Conservation (phyloP, 768 basidiomycete species). For the Infundibulicybe gibba region DNA sequence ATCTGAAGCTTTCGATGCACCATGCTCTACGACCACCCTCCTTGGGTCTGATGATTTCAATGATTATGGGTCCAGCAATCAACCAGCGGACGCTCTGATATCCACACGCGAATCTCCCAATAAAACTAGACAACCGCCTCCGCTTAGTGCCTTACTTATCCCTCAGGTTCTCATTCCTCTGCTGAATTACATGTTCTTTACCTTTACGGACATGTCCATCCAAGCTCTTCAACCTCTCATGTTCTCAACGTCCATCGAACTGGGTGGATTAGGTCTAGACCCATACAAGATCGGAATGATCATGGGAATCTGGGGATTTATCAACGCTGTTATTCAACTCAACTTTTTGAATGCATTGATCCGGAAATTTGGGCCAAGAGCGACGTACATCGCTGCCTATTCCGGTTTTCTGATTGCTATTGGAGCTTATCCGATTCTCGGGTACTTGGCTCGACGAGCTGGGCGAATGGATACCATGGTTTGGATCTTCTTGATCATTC, state of each 20-base stretch:
- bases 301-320: conserved; percentile 45
- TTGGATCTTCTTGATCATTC: conserved; percentile 24
- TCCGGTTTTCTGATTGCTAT: conserved; percentile 11
- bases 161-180: conserved; percentile 20
- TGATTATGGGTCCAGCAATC: conserved; percentile 11
- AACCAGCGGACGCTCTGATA: too few species aligned
- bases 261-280: conserved; percentile 54
- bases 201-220: conserved; percentile 24
- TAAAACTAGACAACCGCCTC: conserved; percentile 8
- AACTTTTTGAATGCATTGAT: conserved; percentile 42
- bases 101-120: neutral
- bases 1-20: too few species aligned
- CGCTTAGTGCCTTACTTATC: conserved; percentile 16
- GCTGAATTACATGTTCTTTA: conserved; percentile 18
- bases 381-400: conserved; percentile 32
- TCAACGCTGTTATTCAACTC: conserved; percentile 50
- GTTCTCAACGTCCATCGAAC: conserved; percentile 44
- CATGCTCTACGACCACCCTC: too few species aligned
- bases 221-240: conserved; percentile 25
- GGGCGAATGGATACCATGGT: conserved; percentile 29
- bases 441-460: conserved; percentile 25
- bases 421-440: conserved; percentile 28
- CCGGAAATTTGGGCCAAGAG: conserved; percentile 43
- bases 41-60: neutral
- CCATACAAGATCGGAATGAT: conserved; percentile 51